phyloP scores from a whole-genome alignment of 2,329 filamentous ascomycete species.

The Penicillium janthinellum region DNA sequence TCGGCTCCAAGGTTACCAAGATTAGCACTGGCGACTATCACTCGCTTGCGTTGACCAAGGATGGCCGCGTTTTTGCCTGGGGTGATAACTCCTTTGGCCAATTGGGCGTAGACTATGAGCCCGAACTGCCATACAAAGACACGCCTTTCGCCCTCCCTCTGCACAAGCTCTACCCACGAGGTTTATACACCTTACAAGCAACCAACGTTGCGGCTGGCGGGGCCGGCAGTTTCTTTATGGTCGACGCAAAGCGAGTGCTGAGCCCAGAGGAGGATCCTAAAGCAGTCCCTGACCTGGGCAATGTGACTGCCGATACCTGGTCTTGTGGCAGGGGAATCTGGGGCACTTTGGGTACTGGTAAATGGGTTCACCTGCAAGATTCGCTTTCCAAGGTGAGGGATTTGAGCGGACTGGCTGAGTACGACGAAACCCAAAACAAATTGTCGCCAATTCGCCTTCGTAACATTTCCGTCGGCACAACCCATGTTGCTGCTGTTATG shows the following conservation, averaged over 20 bases:
- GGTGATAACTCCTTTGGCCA: conserved; percentile 93
- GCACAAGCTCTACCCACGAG: conserved; percentile 70
- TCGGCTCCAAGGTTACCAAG: conserved; percentile 68
- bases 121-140: conserved; percentile 65
- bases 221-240: conserved; percentile 80
- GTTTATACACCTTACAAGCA: conserved; percentile 64
- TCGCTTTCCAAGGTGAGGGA: conserved; percentile 78
- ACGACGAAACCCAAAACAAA: conserved; percentile 69
- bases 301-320: conserved; percentile 76
- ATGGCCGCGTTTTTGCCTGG: conserved; percentile 80
- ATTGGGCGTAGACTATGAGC: conserved; percentile 74
- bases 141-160: conserved; percentile 71
- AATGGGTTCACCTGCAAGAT: conserved; percentile 84
- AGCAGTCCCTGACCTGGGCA: conserved; percentile 50
- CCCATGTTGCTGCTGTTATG: conserved; percentile 81
- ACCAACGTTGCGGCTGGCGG: conserved; percentile 84
- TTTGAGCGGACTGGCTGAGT: conserved; percentile 83
- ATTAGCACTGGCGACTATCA: conserved; percentile 87
- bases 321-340: conserved; percentile 83
- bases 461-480: conserved; percentile 72
- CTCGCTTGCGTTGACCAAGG: conserved; percentile 73
- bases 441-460: conserved; percentile 77
- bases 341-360: conserved; percentile 79
- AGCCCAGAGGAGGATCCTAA: conserved; percentile 47
- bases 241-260: conserved; percentile 70